Evolutionary conservation across 306 rosid genomes (phyloP), one percentile per base, ranked within the genome.

Genomic region (Lathyrus tuberosus): DNA sequence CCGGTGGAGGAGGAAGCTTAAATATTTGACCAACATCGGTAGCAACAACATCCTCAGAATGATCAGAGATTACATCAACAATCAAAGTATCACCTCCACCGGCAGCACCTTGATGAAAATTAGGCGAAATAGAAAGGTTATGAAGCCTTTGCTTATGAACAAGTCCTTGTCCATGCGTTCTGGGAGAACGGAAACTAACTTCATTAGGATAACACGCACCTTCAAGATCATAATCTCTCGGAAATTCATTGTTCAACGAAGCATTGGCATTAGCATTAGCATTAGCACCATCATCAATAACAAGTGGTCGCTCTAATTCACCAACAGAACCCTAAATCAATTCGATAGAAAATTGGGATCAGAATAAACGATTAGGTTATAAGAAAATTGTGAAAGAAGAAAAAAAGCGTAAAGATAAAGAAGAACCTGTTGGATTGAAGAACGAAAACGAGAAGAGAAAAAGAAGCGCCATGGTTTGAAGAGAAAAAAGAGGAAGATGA

Each of bases 401-500:
- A 22, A 35, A 9, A 42, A 42, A 42, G 4, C 5, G 16, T 44
- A 15, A 44, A 14, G 5, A 12, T 3, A 4, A 31, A 3, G 6
- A 31, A 8, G 28, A 67, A 40, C 96, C 86, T 83, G 83, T 77
- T 54, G 57, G 57, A 49, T 17, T 43, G 86, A 10, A 33, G 88
- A 40, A 69, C 82, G 83, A 73, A 78, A 82, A 14, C 79, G 91
- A 17, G 80, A 67, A 73, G 80, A 62, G 72, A 73, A 79, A 53
- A 90, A 84, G 84, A 94, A 86, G 35, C 97, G 99, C 97, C 99
- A 95, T 83, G 97, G 99, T 83, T 87, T 91, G 76, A 86, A 95
- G 92, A 78, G 85, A 65, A 91, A 26, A 73, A 95, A 41, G 79
- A 89, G 44, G 78, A 95, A 41, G 75, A 91, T 14, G 73, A 89